phyloP scores from a whole-genome alignment of 129 eudicot genomes.

The Helichrysum umbraculigerum region DNA sequence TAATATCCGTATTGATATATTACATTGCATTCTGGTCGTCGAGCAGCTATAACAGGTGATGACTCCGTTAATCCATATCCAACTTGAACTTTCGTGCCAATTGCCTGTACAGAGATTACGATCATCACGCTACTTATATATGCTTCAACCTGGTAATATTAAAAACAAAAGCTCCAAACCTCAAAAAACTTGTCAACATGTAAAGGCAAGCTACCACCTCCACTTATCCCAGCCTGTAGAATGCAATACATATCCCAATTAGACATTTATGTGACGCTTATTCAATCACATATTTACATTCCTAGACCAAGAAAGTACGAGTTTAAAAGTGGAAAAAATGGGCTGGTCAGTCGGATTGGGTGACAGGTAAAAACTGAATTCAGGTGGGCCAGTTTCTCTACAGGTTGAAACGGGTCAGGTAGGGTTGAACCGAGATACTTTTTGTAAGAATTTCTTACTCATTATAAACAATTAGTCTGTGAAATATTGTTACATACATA shows the following conservation, averaged over 20 bases:
- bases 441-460: neutral
- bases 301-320: neutral
- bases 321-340: neutral
- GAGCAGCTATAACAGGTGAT: conserved; percentile 88
- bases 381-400: neutral
- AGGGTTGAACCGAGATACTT: neutral
- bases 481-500: neutral
- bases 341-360: neutral
- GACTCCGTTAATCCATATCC: conserved; percentile 97
- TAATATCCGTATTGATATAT: conserved; percentile 14
- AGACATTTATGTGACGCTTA: conserved; percentile 9
- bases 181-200: conserved; percentile 89
- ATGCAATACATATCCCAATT: conserved; percentile 19
- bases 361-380: neutral
- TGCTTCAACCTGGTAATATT: conserved; percentile 22
- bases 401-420: neutral
- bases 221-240: conserved; percentile 87
- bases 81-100: conserved; percentile 72
- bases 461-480: neutral
- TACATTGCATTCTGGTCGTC: conserved; percentile 71
- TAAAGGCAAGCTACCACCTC: conserved; percentile 90
- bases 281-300: conserved; percentile 18
- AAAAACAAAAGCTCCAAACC: conserved; percentile 48
- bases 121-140: conserved; percentile 2
- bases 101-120: conserved; percentile 57